phyloP scores from a whole-genome alignment of 2,329 filamentous ascomycete genomes.

The Fusarium sp. region DNA sequence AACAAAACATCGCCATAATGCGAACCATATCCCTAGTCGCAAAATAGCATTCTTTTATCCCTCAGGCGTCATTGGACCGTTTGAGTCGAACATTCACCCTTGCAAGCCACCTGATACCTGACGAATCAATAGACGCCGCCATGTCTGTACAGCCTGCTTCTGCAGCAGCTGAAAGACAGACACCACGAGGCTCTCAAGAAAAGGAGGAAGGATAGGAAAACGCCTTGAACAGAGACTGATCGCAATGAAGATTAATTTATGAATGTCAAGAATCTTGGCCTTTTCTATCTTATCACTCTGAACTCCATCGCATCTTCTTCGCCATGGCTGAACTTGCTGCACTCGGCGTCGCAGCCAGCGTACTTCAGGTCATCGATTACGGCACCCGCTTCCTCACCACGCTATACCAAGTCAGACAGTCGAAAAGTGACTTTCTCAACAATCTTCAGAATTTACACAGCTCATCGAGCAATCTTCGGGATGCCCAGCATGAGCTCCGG shows the following conservation, averaged over 20 bases:
- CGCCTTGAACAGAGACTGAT: background rate
- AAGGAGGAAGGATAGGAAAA: background rate
- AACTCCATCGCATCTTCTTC: background rate
- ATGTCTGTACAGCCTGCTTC: background rate
- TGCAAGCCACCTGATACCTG: background rate
- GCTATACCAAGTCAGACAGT: background rate
- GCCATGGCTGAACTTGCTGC: conserved; percentile 12
- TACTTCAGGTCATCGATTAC: conserved; percentile 15
- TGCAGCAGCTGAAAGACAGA: background rate
- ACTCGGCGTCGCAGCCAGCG: background rate
- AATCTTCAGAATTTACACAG: background rate
- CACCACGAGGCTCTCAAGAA: background rate
- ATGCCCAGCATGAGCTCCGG: background rate
- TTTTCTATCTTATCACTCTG: background rate
- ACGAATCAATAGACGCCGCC: background rate
- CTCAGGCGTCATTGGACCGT: background rate
- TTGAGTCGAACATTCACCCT: too few species aligned
- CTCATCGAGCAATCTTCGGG: background rate
- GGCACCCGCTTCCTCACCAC: conserved; percentile 10
- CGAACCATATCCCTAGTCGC: background rate
- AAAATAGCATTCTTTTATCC: background rate
- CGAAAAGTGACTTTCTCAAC: background rate
- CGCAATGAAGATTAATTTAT: background rate
- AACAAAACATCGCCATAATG: background rate
- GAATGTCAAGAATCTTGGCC: background rate